A percentile compares a stretch with the other conserved stretches of the same genome.
Conservation (phyloP, 2,329 filamentous ascomycete species). For the Paecilomyces variotii region DNA sequence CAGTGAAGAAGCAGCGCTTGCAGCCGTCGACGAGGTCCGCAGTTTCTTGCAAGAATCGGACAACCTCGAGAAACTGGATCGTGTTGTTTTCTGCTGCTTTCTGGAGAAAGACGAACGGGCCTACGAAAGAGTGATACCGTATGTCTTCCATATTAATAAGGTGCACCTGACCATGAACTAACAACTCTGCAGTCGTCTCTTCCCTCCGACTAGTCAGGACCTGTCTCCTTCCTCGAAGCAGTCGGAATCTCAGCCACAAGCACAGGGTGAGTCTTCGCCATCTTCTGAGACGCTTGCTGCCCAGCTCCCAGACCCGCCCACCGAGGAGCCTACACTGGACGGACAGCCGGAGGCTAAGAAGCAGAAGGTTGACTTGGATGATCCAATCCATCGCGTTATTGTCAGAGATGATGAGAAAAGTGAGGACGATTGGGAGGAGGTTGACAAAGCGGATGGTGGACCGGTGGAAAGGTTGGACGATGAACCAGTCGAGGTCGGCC, state of each 20-base stretch:
- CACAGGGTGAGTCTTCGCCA: conserved; percentile 19
- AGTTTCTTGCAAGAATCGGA: conserved; percentile 42
- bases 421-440: conserved; percentile 34
- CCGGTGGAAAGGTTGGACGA: conserved; percentile 21
- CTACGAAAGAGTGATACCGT: conserved; percentile 68
- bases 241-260: conserved; percentile 6
- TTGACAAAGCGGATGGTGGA: conserved; percentile 20
- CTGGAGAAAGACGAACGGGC: conserved; percentile 65
- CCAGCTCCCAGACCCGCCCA: conserved; percentile 42
- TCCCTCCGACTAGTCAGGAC: conserved; percentile 39
- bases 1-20: conserved; percentile 59
- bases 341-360: conserved; percentile 41
- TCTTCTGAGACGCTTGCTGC: conserved; percentile 28
- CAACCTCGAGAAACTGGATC: conserved; percentile 48
- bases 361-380: conserved; percentile 29
- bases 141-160: conserved; percentile 32
- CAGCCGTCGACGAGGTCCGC: conserved; percentile 57
- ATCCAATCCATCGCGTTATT: conserved; percentile 3
- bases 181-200: conserved; percentile 34
- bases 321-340: conserved; percentile 36
- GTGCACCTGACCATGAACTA: conserved; percentile 2
- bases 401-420: conserved; percentile 17
- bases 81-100: conserved; percentile 81
- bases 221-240: conserved; percentile 9
- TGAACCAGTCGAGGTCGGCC: conserved; percentile 25